Percentiles rank a stretch among this genome's conserved stretches.
These are phyloP conservation scores for Teratosphaeria zuluensis DNA, from an alignment of 2,329 filamentous ascomycete genomes.

Conservation along the genomic window DNA sequence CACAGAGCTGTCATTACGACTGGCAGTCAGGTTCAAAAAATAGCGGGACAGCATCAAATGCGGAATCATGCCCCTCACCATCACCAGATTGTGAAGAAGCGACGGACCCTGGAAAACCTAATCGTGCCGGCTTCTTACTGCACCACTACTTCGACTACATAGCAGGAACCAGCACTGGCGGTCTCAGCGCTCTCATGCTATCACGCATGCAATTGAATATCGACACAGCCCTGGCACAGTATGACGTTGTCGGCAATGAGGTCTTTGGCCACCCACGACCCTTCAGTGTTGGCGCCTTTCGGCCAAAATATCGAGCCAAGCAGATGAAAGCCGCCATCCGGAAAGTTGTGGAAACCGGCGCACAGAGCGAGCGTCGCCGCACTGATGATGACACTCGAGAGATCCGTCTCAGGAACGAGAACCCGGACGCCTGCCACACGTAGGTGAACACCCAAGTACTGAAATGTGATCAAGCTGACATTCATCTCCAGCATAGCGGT, in stretches of 20 bases:
- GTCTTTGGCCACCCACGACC: conserved; percentile 1
- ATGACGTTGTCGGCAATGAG: conserved; percentile 7
- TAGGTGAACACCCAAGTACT: not conserved
- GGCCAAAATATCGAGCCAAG: not conserved
- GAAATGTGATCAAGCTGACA: not conserved
- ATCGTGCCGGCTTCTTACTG: not conserved
- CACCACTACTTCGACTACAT: conserved; percentile 31
- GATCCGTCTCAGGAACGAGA: not conserved
- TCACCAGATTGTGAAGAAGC: not conserved
- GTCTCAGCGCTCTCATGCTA: conserved; percentile 31
- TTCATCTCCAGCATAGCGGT: not conserved
- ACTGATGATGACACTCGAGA: not conserved
- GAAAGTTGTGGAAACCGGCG: not conserved
- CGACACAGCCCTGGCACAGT: conserved; percentile 29
- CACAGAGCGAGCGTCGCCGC: not conserved
- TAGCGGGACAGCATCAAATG: not conserved
- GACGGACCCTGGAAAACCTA: not conserved
- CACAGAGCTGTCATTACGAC: not conserved
- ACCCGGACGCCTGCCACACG: not conserved
- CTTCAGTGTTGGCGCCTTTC: not conserved
- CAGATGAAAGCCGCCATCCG: not conserved
- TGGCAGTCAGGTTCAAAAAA: not conserved
- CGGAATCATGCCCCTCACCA: not conserved
- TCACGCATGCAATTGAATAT: conserved; percentile 28
- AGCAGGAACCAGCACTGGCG: conserved; percentile 31